phyloP scores from a whole-genome alignment of 176 grass and related monocot species.

The Oryza longistaminata region DNA sequence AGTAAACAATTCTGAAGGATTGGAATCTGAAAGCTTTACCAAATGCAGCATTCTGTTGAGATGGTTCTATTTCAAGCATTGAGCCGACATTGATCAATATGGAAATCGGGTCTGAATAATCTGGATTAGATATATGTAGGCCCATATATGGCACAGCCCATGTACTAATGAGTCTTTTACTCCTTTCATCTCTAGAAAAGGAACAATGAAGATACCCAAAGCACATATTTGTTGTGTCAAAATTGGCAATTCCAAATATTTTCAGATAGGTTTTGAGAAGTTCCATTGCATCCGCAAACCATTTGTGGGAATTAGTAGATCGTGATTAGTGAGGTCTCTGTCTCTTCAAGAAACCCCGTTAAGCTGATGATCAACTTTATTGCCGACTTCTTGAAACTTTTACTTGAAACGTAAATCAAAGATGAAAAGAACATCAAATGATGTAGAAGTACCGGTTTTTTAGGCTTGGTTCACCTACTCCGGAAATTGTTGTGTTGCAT shows the following conservation, averaged over 20 bases:
- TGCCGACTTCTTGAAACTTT: conserved; percentile 29
- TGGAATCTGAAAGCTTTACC: no score
- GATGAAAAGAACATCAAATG: conserved; percentile 32
- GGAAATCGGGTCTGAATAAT: no score
- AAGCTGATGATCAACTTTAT: conserved; percentile 20
- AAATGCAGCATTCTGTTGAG: no score
- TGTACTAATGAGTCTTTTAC: no score
- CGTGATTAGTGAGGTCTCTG: neutral
- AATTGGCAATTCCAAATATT: no score
- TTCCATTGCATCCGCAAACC: neutral
- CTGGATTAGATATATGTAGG: no score
- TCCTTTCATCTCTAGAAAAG: no score
- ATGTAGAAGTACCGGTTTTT: conserved; percentile 29
- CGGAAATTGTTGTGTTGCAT: neutral
- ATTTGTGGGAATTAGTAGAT: conserved; percentile 14
- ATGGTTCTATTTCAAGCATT: neutral
- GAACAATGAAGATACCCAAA: no score
- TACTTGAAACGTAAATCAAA: conserved; percentile 13
- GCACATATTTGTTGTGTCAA: no score
- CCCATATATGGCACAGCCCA: no score
- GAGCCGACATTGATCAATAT: neutral
- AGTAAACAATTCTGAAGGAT: neutral
- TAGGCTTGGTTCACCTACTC: neutral
- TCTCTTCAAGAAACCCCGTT: conserved; percentile 33
- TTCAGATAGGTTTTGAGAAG: no score